Conservation (phyloP, 148 eudicot genomes). For the Agrostemma githago region DNA sequence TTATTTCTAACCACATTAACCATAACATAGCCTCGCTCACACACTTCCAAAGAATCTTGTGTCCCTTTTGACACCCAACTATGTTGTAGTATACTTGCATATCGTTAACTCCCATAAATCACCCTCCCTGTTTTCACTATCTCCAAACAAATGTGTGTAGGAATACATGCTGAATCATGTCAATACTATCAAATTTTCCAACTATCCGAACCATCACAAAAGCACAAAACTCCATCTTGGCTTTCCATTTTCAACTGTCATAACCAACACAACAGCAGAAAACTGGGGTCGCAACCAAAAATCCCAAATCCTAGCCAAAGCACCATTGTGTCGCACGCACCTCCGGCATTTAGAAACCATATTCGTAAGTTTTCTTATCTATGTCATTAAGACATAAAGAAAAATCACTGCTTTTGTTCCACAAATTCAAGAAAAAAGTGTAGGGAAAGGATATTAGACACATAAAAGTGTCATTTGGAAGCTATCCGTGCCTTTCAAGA, state of each 20-base stretch:
- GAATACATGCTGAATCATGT: neutral
- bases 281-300: neutral
- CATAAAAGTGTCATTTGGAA: neutral
- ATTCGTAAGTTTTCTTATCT: neutral
- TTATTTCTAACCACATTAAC: too few species aligned
- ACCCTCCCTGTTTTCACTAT: too few species aligned
- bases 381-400: neutral
- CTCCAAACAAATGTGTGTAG: too few species aligned
- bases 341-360: neutral
- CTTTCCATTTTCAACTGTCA: too few species aligned
- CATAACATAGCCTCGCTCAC: too few species aligned
- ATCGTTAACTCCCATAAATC: too few species aligned
- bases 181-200: too few species aligned
- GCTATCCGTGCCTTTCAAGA: neutral
- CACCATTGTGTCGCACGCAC: neutral
- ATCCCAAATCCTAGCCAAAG: conserved; percentile 1
- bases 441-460: conserved; percentile 3
- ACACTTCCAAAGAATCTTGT: too few species aligned
- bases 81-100: too few species aligned
- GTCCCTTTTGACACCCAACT: too few species aligned
- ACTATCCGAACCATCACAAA: too few species aligned
- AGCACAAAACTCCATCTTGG: too few species aligned
- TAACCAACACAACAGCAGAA: neutral
- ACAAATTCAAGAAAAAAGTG: neutral
- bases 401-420: neutral